Base-by-base conservation (phyloP, 2,329 filamentous ascomycete species). In the Fusarium continuum region DNA sequence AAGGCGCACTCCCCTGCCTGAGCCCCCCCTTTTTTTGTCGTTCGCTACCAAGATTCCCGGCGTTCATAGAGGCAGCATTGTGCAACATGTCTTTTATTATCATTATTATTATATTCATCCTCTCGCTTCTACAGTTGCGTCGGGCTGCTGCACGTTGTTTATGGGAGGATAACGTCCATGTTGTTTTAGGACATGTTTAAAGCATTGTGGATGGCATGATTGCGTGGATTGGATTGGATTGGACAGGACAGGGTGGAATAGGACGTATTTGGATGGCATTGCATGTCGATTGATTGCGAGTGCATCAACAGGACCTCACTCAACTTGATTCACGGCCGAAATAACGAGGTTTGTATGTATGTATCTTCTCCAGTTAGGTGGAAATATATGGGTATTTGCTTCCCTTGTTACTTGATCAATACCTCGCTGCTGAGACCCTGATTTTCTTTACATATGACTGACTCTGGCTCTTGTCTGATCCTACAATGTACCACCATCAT, bases 1-100 rank as follows among this genome's bases (percentile, higher is more conserved):
- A 50, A 51, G 23, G 35, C 35, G 28, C 20, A 32, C 20, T 36
- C 55, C 40, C 39, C 40, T 19, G 29, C 39, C 52, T 17, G 47
- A 26, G 31, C 48, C 34, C 50, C 39, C 20, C 34, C 31, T 8
- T 41, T 55, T 51, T 61, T 47, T 64, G 55, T 66, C 64, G 43
- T 66, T 66, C 64, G 63, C 34, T 66, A 64, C 35, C 46, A 66
- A 67, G 23, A 61, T 67, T 64, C 59, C 63, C 59, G 64, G 64
- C 63, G 64, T 66, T 65, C 50, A 61, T 64, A 67, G 59, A 66
- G 64, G 63, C 59, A 64, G 59, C 64, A 66, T 66, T 60, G n/a
- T 50, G 50, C 53, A 52, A 52, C 54, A 49, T 60, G 28, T 46
- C 48, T 60, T 40, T 40, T n/a, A n/a, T n/a, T n/a, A n/a, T n/a